Evolutionary conservation across 371 early-diverging fungal species (phyloP).

Genomic region (Saksenaea vasiformis): DNA sequence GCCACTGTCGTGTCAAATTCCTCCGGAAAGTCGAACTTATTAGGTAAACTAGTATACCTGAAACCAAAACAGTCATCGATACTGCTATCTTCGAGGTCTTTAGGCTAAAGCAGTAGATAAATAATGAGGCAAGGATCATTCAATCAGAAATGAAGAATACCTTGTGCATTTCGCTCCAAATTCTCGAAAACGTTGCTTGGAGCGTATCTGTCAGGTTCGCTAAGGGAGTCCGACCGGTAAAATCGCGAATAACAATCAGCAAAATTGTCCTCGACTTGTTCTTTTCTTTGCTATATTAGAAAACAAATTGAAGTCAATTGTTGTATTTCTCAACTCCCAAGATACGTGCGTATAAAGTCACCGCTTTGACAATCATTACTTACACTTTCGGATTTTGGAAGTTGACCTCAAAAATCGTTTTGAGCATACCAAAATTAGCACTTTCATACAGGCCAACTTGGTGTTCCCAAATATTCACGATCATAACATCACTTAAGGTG

Average conservation of each 20-base stretch:
- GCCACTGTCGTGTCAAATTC: conserved; percentile 78
- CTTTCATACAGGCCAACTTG: conserved; percentile 98
- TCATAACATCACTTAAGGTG: conserved; percentile 92
- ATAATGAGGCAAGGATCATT: no score
- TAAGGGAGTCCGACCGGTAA: conserved; percentile 87
- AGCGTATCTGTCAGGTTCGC: conserved; percentile 78
- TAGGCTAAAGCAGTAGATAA: conserved; percentile 69
- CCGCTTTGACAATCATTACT: no score
- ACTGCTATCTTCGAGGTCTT: conserved; percentile 74
- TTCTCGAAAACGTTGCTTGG: conserved; percentile 81
- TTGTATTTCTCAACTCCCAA: no score
- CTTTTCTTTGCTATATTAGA: background rate
- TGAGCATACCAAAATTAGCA: conserved; percentile 97
- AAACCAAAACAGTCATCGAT: conserved; percentile 94
- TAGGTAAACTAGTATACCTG: conserved; percentile 86
- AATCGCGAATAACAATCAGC: conserved; percentile 96
- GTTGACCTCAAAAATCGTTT: conserved; percentile 98
- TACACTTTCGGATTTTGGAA: conserved; percentile 74
- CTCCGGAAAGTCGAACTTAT: conserved; percentile 85
- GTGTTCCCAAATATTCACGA: conserved; percentile 98
- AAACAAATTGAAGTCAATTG: no score
- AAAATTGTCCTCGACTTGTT: conserved; percentile 85
- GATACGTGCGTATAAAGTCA: no score
- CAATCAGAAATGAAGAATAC: conserved; percentile 31
- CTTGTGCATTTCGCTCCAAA: conserved; percentile 89